Evolutionary conservation across 164 flowering plant species (phyloP).

Genomic region (Platanus orientalis): DNA sequence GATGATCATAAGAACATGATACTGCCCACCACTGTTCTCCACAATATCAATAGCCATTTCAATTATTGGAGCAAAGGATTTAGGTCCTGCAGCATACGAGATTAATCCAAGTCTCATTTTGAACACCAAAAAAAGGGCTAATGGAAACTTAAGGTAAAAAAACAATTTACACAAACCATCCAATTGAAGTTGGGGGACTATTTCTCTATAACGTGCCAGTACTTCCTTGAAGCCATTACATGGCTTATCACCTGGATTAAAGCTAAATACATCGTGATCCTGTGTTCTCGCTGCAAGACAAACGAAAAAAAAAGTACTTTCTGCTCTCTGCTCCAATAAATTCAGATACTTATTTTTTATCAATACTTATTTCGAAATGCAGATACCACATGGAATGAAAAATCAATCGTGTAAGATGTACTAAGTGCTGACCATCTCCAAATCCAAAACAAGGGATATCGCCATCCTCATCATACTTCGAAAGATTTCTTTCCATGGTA

Average conservation of each 20-base stretch:
- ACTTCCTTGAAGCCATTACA: constrained; percentile 64
- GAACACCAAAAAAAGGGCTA: neutral
- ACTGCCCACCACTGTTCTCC: constrained; percentile 44
- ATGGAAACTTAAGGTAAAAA: neutral
- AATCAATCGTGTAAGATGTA: neutral
- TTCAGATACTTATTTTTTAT: neutral
- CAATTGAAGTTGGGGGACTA: constrained; percentile 51
- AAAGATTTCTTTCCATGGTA: constrained; percentile 21
- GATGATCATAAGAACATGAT: constrained; percentile 46
- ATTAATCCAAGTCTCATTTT: neutral
- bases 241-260: constrained; percentile 17
- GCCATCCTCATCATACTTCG: constrained; percentile 67
- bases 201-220: constrained; percentile 43
- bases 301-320: too few relatives aligned
- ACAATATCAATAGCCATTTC: constrained; percentile 38
- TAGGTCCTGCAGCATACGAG: constrained; percentile 32
- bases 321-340: neutral
- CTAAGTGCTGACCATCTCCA: constrained; percentile 62
- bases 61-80: constrained; percentile 48
- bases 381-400: neutral
- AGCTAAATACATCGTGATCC: constrained; percentile 44
- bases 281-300: constrained; percentile 55
- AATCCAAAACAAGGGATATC: constrained; percentile 18
- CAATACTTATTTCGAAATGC: neutral
- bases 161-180: constrained; percentile 33